Evolutionary conservation across 495 filamentous ascomycete genomes (phyloP), one percentile per base, ranked within the genome.

Genomic region (Talaromyces borbonicus): DNA sequence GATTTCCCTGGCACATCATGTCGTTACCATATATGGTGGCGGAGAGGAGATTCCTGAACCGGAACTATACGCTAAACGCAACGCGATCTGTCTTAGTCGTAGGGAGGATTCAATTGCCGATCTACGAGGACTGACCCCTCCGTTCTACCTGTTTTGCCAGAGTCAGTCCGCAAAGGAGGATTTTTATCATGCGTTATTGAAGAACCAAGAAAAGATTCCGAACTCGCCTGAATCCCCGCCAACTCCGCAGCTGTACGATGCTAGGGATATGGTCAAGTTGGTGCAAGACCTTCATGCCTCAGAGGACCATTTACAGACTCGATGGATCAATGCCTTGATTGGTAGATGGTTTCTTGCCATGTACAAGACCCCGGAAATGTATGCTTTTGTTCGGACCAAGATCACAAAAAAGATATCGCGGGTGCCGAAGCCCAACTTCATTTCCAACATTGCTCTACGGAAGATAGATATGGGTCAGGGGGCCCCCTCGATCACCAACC

Each of bases 91-190:
- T 50, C 75, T 98, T 35, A 79, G 79, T 14, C 74, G 86, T 51
- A 85, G 77, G 57, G 61, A 72, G n/a, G 73, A 77, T 50, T 74
- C 73, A 27, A 61, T 78, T 14, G 83, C 81, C 8, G 77, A 76
- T 36, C 52, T 74, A 1, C 74, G 80, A 30, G 66, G 72, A 11
- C 68, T 73, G 25, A 70, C 75, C 6, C 87, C 82, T 47, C 90
- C 93, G 0, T 97, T 95, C 62, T 97, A 78, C 57, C 65, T 98
- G 1, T 98, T 96, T 61, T 94, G 88, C 0, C 87, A 95, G 41
- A 93, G 93, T 50, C 82, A 85, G 54, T 94, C 87, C 0, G 85
- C 90, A 16, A 97, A 98, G 63, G 92, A 98, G 59, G 92, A 98
- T 52, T 97, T 98, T 67, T 98, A 98, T 61, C 86, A 93, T 60